Base-by-base conservation (phyloP, 1,139 yeast genomes). In the Ogataea hybrid region DNA sequence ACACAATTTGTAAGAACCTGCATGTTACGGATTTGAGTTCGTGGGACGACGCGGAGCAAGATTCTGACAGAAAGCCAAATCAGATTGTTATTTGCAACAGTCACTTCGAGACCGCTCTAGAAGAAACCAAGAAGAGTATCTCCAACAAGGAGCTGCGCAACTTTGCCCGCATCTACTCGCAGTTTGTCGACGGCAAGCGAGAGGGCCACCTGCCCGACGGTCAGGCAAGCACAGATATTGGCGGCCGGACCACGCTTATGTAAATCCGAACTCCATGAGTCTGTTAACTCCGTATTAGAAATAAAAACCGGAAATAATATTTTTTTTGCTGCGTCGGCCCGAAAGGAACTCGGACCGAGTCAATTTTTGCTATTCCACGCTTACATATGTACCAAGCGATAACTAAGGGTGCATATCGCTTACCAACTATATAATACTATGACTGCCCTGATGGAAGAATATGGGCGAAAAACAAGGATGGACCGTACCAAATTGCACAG, bases 151-250 rank as follows among this genome's bases (percentile, higher is more conserved):
- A 92, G 57, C 74, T 77, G 51, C 53, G 55, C 10, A 86, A 88
- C 57, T 73, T 90, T 39, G 66, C 70, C 21, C 66, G 61, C 0
- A 83, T 92, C 35, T 92, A 92, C 61, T 62, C 70, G 28, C 81
- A 84, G 59, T 92, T 92, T 60, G 78, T 84, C 12, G 58, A 56
- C 36, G 75, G 81, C 23, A 92, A 81, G 25, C 68, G 97, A 35
- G 90, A 85, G 48, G 97, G 96, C 0, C 83, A 84, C 46, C 81
- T 90, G 89, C 96, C 95, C 1, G 81, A 81, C 52, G 97, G 97
- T 0, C 74, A 81, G 27, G 81, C 92, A 4, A 81, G 95, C 52
- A 81, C 72, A 36, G 94, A 86, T 43, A 76, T 89, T 22, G 97
- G 97, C 2, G 96, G 90, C 18, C 39, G 51, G 36, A 42, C 35